Evolutionary conservation across 306 rosid species (phyloP), one percentile per base, ranked within the genome.

Genomic region (Rosa multiflora): DNA sequence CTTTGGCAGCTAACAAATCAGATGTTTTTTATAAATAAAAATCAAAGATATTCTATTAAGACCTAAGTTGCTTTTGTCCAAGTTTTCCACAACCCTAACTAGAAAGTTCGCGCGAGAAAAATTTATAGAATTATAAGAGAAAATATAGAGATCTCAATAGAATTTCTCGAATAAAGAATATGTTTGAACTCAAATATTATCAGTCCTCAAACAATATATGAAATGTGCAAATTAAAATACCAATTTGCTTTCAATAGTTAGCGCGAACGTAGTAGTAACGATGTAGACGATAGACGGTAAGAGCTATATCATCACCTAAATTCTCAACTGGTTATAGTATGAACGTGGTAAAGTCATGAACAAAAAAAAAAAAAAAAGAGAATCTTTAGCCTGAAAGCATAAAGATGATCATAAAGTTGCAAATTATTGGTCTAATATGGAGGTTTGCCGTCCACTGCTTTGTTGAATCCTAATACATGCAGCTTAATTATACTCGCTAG

Each of bases 341-440:
- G 70, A 66, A 66, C 23, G 12, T 18, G 70, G 23, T 15, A 37
- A 37, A 39, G 23, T 17, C 12, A 15, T 15, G 20, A 17, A 37
- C 46, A 37, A 66, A 43, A 29, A 26, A 26, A 26, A 23, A 23
- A 26, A 26, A 26, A 64, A 66, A 23, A 15, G 13, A 66, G 3
- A 9, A 35, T 11, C 15, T 64, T 35, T 32, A 64, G 70, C 14
- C 70, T 35, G 37, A 66, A 66, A 66, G 70, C 46, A 32, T 64
- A 64, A 35, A 64, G 21, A 64, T 35, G 23, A 37, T 32, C 44
- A 35, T 37, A 35, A 35, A 66, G 70, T 37, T 15, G 47, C 47
- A 15, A 66, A 66, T 35, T 17, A 17, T 15, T 66, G 70, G 70
- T 66, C 46, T 37, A 66, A 66, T 66, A 15, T 66, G 70, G 70